Conservation (phyloP, 2,329 filamentous ascomycete species). For the Stagonosporopsis rhizophila region DNA sequence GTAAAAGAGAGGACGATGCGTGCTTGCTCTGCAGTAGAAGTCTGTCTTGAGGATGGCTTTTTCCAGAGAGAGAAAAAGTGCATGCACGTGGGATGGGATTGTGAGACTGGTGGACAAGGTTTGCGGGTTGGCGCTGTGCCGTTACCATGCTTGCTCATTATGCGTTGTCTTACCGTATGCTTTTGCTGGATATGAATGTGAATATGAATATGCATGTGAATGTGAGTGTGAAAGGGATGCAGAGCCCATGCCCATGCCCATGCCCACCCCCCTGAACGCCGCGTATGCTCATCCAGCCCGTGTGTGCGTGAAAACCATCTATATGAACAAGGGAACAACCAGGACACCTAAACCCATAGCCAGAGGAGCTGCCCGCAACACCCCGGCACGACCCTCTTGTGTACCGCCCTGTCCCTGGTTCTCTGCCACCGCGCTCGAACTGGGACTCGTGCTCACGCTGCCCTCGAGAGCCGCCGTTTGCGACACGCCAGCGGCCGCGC, state of each 20-base stretch:
- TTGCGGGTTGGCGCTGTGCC: no score
- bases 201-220: background rate
- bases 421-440: constrained; percentile 3
- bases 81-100: no score
- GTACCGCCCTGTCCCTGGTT: constrained; percentile 6
- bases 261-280: background rate
- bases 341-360: background rate
- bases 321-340: constrained; percentile 12
- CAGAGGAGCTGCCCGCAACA: background rate
- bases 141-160: no score
- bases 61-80: no score
- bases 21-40: no score
- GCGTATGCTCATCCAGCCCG: background rate
- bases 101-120: no score
- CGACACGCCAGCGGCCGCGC: background rate
- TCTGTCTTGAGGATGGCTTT: no score
- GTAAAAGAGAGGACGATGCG: no score
- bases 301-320: background rate
- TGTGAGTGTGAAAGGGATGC: background rate
- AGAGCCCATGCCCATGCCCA: no score
- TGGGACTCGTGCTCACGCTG: constrained; percentile 3
- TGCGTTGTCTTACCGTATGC: no score
- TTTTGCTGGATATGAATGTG: background rate
- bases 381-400: constrained; percentile 10
- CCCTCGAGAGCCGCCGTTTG: constrained; percentile 7